Evolutionary conservation across 108 stramenopile genomes (phyloP).

Genomic region (Nitzschia sp.): DNA sequence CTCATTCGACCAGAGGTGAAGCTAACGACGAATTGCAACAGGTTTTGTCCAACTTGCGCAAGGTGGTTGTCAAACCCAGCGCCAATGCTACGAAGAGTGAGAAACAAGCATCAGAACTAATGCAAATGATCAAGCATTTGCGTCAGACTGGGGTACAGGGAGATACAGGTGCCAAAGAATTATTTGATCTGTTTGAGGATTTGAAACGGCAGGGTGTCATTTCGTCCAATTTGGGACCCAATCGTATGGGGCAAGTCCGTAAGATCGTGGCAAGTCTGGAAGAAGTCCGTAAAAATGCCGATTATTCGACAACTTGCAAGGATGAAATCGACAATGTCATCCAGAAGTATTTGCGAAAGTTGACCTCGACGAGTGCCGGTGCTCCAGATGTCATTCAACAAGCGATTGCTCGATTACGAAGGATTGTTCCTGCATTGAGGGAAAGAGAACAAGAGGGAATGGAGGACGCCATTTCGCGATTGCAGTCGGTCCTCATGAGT

Average conservation of each 20-base stretch:
- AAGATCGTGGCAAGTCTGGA: background rate
- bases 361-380: conserved; percentile 4
- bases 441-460: background rate
- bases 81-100: background rate
- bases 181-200: background rate
- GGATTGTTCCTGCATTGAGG: background rate
- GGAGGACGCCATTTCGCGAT: background rate
- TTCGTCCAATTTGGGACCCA: conserved; percentile 8
- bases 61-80: too few relatives aligned
- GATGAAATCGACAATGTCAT: background rate
- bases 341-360: background rate
- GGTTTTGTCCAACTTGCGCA: conserved; percentile 1
- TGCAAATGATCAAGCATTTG: conserved; percentile 1
- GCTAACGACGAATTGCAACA: conserved; percentile 7
- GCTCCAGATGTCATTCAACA: background rate
- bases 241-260: conserved; percentile 5
- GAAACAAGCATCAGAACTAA: conserved; percentile 8
- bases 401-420: background rate
- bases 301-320: background rate
- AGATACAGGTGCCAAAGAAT: background rate
- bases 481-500: background rate
- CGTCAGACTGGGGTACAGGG: background rate
- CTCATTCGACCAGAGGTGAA: background rate
- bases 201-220: background rate
- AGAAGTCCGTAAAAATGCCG: background rate